Evolutionary conservation across 768 basidiomycete species (phyloP).

Genomic region (Rhizopogon vesiculosus): DNA sequence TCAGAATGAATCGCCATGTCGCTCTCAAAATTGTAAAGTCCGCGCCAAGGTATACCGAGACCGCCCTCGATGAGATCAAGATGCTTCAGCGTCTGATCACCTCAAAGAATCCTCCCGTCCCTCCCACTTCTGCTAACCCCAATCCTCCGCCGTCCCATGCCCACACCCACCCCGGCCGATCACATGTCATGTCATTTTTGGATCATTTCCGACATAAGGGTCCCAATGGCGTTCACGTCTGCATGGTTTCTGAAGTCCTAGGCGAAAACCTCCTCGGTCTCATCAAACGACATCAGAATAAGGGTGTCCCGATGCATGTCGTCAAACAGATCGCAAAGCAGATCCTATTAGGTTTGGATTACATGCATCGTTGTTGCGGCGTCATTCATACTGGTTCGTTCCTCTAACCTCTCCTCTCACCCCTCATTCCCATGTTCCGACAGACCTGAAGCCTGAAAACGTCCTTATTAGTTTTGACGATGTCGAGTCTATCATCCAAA

Average conservation of each 20-base stretch:
- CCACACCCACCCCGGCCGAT: conserved; percentile 79
- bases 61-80: conserved; percentile 98
- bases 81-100: conserved; percentile 93
- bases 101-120: conserved; percentile 56
- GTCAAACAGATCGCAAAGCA: conserved; percentile 98
- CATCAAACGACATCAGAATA: conserved; percentile 98
- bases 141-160: conserved; percentile 49
- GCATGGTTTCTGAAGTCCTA: conserved; percentile 99
- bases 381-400: conserved; percentile 87
- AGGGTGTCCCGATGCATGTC: conserved; percentile 90
- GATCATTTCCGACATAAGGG: conserved; percentile 98
- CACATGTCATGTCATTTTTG: conserved; percentile 95
- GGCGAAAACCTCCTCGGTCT: conserved; percentile 95
- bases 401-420: background rate
- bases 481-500: conserved; percentile 87
- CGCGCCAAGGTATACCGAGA: conserved; percentile 94
- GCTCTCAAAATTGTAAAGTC: conserved; percentile 99
- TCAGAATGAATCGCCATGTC: conserved; percentile 91
- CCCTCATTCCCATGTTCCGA: conserved; percentile 6
- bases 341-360: conserved; percentile 90
- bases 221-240: conserved; percentile 95
- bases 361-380: conserved; percentile 96
- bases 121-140: conserved; percentile 43
- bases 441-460: conserved; percentile 96
- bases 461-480: conserved; percentile 96